phyloP scores from a whole-genome alignment of 139 green algal genomes.

The Chlorella sp. region DNA sequence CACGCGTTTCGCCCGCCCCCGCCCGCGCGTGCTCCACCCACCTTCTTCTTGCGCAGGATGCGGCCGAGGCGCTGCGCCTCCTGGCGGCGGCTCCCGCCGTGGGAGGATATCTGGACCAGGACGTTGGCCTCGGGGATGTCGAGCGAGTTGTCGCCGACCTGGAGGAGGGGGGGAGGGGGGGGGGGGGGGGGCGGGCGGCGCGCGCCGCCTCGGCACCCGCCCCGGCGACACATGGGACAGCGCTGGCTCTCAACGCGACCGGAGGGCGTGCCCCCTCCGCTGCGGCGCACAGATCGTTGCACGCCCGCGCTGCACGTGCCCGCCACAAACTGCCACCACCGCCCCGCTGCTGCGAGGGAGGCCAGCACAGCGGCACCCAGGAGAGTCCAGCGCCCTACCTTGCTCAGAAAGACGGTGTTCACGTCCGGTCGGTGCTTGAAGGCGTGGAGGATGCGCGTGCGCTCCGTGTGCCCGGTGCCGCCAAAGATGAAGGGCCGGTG shows the following conservation, averaged over 20 bases:
- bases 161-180: neutral
- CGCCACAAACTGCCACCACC: no score
- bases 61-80: constrained; percentile 93
- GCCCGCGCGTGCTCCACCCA: no score
- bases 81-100: constrained; percentile 92
- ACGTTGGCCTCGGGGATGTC: constrained; percentile 99
- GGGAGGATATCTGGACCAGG: constrained; percentile 96
- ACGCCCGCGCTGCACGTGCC: no score
- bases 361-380: no score
- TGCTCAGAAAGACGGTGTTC: constrained; percentile 99
- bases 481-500: constrained; percentile 95
- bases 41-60: constrained; percentile 95
- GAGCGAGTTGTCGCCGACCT: constrained; percentile 98
- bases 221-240: no score
- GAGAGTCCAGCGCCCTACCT: constrained; percentile 79
- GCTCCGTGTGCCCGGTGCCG: constrained; percentile 84
- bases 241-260: no score
- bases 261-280: no score
- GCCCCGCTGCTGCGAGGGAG: no score
- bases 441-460: constrained; percentile 89
- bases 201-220: no score
- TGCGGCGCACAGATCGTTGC: no score
- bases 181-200: neutral
- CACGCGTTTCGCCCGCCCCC: no score
- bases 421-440: constrained; percentile 94